Evolutionary conservation across 1,139 yeast species (phyloP).

Genomic region (Saccharomyces hybrid): DNA sequence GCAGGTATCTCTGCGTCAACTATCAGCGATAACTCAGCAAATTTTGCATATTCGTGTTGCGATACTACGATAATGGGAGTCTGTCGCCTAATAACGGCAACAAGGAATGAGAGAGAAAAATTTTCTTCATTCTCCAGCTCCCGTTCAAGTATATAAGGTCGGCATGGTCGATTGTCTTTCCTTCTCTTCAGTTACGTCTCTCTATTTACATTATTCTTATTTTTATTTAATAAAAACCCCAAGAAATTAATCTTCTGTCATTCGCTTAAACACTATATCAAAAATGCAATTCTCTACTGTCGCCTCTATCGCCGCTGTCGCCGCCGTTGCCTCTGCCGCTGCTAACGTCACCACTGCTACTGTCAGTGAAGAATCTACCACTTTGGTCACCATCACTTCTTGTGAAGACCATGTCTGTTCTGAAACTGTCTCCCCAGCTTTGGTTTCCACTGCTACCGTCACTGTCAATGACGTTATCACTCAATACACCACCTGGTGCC

Average conservation of each 20-base stretch:
- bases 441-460: conserved; percentile 9
- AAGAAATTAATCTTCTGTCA: conserved; percentile 12
- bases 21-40: neutral
- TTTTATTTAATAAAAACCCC: conserved; percentile 30
- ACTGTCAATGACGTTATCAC: conserved; percentile 24
- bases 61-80: conserved; percentile 96
- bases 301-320: conserved; percentile 25
- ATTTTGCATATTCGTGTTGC: conserved; percentile 75
- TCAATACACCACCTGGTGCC: conserved; percentile 28
- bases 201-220: conserved; percentile 46
- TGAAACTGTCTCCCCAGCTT: conserved; percentile 16
- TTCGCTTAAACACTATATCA: conserved; percentile 12
- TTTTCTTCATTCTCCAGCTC: conserved; percentile 50
- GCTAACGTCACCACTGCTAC: conserved; percentile 30
- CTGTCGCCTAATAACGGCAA: conserved; percentile 80
- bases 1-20: neutral
- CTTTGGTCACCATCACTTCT: conserved; percentile 42
- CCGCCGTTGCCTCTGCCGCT: conserved; percentile 26
- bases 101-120: conserved; percentile 77
- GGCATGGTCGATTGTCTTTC: conserved; percentile 83
- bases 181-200: conserved; percentile 91
- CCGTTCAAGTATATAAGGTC: conserved; percentile 99
- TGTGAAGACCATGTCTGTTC: conserved; percentile 32
- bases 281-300: conserved; percentile 30
- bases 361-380: conserved; percentile 30